Evolutionary conservation across 257 asterid genomes (phyloP), one percentile per base, ranked within the genome.

Genomic region (Plantago elongata): DNA sequence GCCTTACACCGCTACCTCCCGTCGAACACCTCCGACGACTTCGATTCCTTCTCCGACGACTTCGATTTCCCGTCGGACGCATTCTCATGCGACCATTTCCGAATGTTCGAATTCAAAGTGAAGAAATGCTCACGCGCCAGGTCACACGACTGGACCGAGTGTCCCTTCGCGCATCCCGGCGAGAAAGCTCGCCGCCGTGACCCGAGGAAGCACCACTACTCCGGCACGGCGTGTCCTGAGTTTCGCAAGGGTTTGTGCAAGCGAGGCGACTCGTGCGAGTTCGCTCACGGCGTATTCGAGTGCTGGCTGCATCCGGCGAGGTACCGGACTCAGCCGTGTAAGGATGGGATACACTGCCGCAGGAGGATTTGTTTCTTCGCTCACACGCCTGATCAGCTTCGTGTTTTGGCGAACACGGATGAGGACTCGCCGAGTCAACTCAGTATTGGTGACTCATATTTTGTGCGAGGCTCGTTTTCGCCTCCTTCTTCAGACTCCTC

Each of bases 1-100:
- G 87, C 89, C 29, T 81, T 84, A 55, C 95, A 85, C 55, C 91
- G 94, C 29, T 86, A 66, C 74, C 83, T 84, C 13, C 97, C 95
- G 38, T 83, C 83, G 17, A 73, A 78, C 67, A 55, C 30, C 9
- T 71, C 67, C 57, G 77, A 56, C 18, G 54, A 38, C 16, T 9
- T 51, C 55, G 54, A 1, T 29, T 38, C n/a, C 69, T 11, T 0
- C 70, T 12, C 42, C 38, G 79, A 80, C 16, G 75, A 80, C 1
- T 77, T 72, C 29, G 86, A 81, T 47, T 45, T 77, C 13, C 81
- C 87, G 3, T 74, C 62, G 54, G 87, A 77, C 61, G 81, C 83
- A 1, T 81, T 75, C 74, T 81, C 87, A 3, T 77, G 81, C 81
- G 87, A 81, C 10, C 45, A 78, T 27, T 81, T 81, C 81, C 83